Evolutionary conservation across 805 yeast genomes (phyloP).

Genomic region (Brettanomyces naardenensis): DNA sequence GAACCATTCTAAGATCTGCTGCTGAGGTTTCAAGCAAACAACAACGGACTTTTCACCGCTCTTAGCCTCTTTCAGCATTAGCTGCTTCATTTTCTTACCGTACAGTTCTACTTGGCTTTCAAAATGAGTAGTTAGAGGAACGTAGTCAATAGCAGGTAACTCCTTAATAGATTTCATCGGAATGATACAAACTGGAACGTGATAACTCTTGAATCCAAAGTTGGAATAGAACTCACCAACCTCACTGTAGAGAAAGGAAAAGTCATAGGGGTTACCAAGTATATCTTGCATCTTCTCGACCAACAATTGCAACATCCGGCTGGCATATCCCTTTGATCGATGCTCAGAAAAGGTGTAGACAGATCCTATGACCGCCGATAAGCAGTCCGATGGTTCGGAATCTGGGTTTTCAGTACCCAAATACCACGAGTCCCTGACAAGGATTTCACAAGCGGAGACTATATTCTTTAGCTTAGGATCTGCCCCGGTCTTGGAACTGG

Average conservation of each 20-base stretch:
- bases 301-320: conserved; percentile 33
- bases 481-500: conserved; percentile 8
- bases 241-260: conserved; percentile 58
- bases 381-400: conserved; percentile 5
- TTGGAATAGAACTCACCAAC: conserved; percentile 58
- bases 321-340: conserved; percentile 53
- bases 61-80: conserved; percentile 1
- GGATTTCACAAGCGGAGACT: conserved; percentile 24
- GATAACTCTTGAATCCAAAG: conserved; percentile 43
- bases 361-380: conserved; percentile 41
- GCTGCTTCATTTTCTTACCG: conserved; percentile 3
- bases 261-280: conserved; percentile 22
- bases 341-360: conserved; percentile 43
- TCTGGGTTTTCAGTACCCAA: conserved; percentile 4
- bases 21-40: conserved; percentile 29
- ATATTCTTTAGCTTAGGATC: conserved; percentile 8
- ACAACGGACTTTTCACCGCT: conserved; percentile 4
- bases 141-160: conserved; percentile 3
- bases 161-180: conserved; percentile 4
- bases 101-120: conserved; percentile 5
- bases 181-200: conserved; percentile 14
- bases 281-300: conserved; percentile 15
- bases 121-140: conserved; percentile 4
- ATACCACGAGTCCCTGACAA: conserved; percentile 18
- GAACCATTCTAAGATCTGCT: conserved; percentile 33